Conservation (phyloP, 148 eudicot genomes). For the Rhododendron mucronatum region DNA sequence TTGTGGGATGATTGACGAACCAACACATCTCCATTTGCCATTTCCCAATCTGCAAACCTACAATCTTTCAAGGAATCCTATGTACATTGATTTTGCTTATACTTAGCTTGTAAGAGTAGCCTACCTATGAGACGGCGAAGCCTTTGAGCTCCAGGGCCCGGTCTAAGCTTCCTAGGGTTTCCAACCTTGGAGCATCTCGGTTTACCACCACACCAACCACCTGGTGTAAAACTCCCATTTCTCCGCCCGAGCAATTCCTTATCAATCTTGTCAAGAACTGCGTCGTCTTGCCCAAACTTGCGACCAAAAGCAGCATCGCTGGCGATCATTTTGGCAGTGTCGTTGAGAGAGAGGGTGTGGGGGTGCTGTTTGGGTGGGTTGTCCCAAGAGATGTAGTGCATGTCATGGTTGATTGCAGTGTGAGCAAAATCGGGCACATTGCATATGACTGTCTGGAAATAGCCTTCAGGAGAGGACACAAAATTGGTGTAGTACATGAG, state of each 20-base stretch:
- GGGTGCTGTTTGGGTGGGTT: constrained; percentile 89
- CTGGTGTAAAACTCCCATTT: constrained; percentile 75
- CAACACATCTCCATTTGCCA: not conserved
- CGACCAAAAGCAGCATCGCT: constrained; percentile 84
- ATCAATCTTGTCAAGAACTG: constrained; percentile 71
- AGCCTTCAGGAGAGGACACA: constrained; percentile 88
- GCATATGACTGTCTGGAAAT: constrained; percentile 91
- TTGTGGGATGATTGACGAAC: constrained; percentile 4
- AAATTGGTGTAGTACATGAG: constrained; percentile 96
- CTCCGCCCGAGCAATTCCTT: constrained; percentile 47
- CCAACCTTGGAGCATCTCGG: constrained; percentile 64
- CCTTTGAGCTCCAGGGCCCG: constrained; percentile 70
- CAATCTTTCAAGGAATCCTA: constrained; percentile 33
- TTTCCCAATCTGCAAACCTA: not conserved
- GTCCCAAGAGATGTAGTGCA: constrained; percentile 95
- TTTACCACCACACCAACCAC: constrained; percentile 80
- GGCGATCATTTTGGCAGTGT: constrained; percentile 51
- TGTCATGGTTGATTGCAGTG: constrained; percentile 75
- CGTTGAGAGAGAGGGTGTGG: constrained; percentile 50
- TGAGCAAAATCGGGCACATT: constrained; percentile 59
- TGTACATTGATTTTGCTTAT: constrained; percentile 45
- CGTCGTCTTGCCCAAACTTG: constrained; percentile 56
- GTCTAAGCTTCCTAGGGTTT: constrained; percentile 47
- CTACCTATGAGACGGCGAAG: constrained; percentile 49
- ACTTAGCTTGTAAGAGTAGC: constrained; percentile 37